Conservation (phyloP, 2,329 filamentous ascomycete genomes). For the Aureobasidium sp. region DNA sequence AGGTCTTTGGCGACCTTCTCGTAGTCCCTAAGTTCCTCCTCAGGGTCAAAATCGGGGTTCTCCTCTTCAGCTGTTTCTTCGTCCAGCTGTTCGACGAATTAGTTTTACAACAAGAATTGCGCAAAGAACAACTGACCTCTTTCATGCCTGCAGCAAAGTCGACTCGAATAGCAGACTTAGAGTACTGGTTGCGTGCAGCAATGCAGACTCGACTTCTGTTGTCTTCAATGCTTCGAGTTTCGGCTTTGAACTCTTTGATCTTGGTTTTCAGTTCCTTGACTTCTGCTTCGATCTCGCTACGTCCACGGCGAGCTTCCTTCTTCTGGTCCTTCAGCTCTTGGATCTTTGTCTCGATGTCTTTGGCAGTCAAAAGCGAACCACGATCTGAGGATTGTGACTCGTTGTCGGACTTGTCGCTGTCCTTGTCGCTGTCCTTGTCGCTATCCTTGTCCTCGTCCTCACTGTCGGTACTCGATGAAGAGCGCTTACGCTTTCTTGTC, state of each 20-base stretch:
- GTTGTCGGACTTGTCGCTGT: slow-evolving; percentile 19
- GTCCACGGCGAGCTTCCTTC: slow-evolving; percentile 26
- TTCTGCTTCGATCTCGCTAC: slow-evolving; percentile 21
- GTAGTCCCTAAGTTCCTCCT: slow-evolving; percentile 49
- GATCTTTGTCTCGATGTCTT: slow-evolving; percentile 35
- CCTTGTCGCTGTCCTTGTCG: too few relatives aligned
- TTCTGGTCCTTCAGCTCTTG: slow-evolving; percentile 35
- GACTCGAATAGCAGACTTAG: slow-evolving; percentile 44
- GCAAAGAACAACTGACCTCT: slow-evolving; percentile 28
- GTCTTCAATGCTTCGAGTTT: slow-evolving; percentile 26
- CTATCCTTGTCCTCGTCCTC: slow-evolving; percentile 20
- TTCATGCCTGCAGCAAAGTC: slow-evolving; percentile 53
- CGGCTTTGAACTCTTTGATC: slow-evolving; percentile 23
- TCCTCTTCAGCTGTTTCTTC: slow-evolving; percentile 45
- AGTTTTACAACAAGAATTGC: background rate
- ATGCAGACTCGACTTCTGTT: slow-evolving; percentile 40
- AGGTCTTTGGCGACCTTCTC: slow-evolving; percentile 46
- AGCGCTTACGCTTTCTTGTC: slow-evolving; percentile 37
- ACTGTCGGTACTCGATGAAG: slow-evolving; percentile 21
- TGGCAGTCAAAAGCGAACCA: slow-evolving; percentile 28
- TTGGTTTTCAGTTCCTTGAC: slow-evolving; percentile 25
- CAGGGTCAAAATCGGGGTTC: slow-evolving; percentile 48
- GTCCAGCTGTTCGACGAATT: slow-evolving; percentile 34
- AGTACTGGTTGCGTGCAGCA: slow-evolving; percentile 47
- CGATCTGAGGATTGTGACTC: slow-evolving; percentile 15